These are phyloP conservation scores for Phyllosticta citrichinensis DNA, from an alignment of 2,329 filamentous ascomycete genomes.

Conservation along the genomic window DNA sequence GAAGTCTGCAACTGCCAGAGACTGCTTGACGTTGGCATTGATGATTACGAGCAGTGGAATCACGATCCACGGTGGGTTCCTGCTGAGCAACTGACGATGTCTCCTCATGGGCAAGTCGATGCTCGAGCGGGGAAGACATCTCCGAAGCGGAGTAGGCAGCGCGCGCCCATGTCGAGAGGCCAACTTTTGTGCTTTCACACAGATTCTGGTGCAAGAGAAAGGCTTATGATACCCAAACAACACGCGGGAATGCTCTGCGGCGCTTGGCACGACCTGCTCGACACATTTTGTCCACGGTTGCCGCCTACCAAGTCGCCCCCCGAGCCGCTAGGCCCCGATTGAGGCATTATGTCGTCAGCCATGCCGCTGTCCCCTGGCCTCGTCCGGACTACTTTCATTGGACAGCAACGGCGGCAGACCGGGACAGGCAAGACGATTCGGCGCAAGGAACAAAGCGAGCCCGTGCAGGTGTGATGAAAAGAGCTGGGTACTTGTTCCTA, in stretches of 20 bases:
- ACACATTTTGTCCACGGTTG: too few species aligned
- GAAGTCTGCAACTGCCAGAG: neutral
- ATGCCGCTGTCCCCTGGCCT: constrained; percentile 5
- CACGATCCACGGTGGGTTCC: neutral
- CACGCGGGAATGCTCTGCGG: neutral
- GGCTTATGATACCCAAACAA: neutral
- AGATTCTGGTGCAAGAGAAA: neutral
- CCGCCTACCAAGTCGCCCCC: neutral
- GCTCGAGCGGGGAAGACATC: neutral
- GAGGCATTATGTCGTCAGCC: constrained; percentile 4
- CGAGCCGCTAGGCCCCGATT: neutral
- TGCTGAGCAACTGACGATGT: neutral
- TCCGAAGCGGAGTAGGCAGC: neutral
- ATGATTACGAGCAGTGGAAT: neutral
- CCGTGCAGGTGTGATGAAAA: neutral
- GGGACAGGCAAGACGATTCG: constrained; percentile 7
- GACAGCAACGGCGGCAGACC: constrained; percentile 3
- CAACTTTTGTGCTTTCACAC: neutral
- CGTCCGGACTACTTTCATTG: constrained; percentile 5
- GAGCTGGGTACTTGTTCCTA: neutral
- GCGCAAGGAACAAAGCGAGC: constrained; percentile 4
- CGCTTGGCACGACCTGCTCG: neutral
- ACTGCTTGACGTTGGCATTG: neutral
- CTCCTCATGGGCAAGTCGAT: neutral
- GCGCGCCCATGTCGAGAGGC: too few species aligned